Percentiles rank a stretch among this genome's conserved stretches.
phyloP scores from a whole-genome alignment of 2,329 filamentous ascomycete genomes.

The Fusarium sp. region DNA sequence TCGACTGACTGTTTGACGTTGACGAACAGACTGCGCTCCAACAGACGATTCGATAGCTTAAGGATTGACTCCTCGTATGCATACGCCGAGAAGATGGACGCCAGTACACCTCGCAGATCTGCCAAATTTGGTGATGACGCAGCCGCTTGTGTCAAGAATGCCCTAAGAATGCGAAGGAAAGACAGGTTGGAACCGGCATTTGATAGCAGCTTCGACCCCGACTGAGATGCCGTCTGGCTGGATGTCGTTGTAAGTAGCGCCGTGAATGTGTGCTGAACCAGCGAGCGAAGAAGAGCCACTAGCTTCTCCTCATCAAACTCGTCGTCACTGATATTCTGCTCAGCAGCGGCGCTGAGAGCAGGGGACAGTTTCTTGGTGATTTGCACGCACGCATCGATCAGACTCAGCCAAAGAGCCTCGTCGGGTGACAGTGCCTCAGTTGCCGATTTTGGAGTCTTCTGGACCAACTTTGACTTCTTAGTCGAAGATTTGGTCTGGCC shows the following conservation, averaged over 20 bases:
- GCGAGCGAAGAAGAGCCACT: conserved; percentile 74
- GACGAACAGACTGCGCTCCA: conserved; percentile 90
- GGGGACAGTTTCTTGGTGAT: conserved; percentile 74
- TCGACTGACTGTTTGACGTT: conserved; percentile 80
- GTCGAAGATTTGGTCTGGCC: conserved; percentile 75
- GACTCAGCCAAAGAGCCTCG: conserved; percentile 69
- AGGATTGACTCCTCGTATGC: conserved; percentile 94
- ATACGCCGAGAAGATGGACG: conserved; percentile 94
- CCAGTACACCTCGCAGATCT: conserved; percentile 85
- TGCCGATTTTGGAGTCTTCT: conserved; percentile 61
- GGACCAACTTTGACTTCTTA: conserved; percentile 58
- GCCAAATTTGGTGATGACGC: conserved; percentile 85
- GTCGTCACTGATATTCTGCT: conserved; percentile 43
- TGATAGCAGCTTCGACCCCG: conserved; percentile 51
- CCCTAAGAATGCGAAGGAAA: conserved; percentile 88
- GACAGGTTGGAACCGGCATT: conserved; percentile 70
- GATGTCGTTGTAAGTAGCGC: conserved; percentile 84
- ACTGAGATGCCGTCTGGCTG: conserved; percentile 51
- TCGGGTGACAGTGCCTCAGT: conserved; percentile 62
- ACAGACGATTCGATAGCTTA: conserved; percentile 82
- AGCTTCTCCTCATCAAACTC: conserved; percentile 70
- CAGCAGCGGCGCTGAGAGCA: conserved; percentile 56
- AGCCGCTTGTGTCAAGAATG: conserved; percentile 87
- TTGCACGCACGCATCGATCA: conserved; percentile 71
- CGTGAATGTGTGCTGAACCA: conserved; percentile 92